Percentiles rank a stretch among this genome's conserved stretches.
Conservation (phyloP, 2,329 filamentous ascomycete species). For the Gnomoniopsis smithogilvyi region DNA sequence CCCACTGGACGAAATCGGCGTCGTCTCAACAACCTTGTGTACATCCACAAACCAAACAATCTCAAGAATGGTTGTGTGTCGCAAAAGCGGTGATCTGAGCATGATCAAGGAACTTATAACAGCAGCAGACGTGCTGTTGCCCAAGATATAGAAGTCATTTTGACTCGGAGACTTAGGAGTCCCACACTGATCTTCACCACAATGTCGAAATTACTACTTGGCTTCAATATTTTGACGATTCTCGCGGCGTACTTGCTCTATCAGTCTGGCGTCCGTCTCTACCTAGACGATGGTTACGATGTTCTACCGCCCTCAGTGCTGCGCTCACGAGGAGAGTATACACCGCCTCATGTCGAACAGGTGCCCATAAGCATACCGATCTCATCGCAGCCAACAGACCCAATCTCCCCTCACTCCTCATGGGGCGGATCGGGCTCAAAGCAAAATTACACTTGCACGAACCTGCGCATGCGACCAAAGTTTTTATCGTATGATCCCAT, state of each 20-base stretch:
- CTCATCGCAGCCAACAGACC: too few relatives aligned
- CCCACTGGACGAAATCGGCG: not conserved
- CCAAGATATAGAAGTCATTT: not conserved
- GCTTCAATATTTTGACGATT: not conserved
- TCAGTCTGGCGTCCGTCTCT: not conserved
- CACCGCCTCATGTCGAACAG: not conserved
- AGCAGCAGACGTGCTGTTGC: not conserved
- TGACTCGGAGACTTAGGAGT: not conserved
- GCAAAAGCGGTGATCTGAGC: not conserved
- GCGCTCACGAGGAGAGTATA: not conserved
- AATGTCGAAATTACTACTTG: conserved; percentile 3
- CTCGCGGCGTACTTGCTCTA: not conserved
- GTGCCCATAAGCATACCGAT: too few relatives aligned
- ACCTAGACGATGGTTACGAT: not conserved
- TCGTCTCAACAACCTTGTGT: not conserved
- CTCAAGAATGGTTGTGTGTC: not conserved
- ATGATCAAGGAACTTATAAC: not conserved
- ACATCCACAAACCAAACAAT: not conserved
- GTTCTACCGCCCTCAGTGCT: not conserved
- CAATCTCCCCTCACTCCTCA: not conserved
- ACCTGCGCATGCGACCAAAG: conserved; percentile 2
- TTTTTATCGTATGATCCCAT: conserved; percentile 8
- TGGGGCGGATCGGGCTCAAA: not conserved
- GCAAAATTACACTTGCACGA: conserved; percentile 3
- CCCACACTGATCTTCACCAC: not conserved